Evolutionary conservation across 73 alveolate species (phyloP).

Genomic region (Uronychia binucleata): DNA sequence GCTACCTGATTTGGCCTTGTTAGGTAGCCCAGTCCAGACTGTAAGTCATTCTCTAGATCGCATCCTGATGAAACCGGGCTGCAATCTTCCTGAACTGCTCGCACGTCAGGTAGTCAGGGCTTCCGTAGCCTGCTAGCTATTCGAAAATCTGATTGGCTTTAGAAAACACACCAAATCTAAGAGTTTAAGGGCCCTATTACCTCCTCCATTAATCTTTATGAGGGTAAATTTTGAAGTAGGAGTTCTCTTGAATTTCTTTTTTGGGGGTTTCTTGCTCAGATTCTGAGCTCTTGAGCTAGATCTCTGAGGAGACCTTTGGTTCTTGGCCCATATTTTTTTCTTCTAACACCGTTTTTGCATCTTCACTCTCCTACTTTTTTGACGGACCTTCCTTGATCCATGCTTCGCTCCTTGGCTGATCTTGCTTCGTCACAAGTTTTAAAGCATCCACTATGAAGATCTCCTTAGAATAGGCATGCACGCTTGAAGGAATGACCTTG

Average conservation of each 20-base stretch:
- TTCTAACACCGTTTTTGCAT: too few relatives aligned
- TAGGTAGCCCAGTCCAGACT: background rate
- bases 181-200: background rate
- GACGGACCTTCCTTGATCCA: background rate
- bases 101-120: background rate
- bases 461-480: background rate
- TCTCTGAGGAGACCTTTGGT: too few relatives aligned
- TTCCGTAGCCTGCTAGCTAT: background rate
- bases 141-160: background rate
- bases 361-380: too few relatives aligned
- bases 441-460: background rate
- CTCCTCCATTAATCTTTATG: background rate
- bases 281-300: too few relatives aligned
- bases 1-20: background rate
- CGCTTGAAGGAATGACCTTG: background rate
- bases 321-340: too few relatives aligned
- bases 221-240: background rate
- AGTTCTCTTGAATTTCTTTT: too few relatives aligned
- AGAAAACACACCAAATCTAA: background rate
- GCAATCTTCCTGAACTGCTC: background rate
- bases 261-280: too few relatives aligned
- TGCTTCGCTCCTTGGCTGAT: background rate
- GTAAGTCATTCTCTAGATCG: background rate
- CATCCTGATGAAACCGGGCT: background rate
- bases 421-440: background rate